Evolutionary conservation across 139 green algal genomes (phyloP).

Genomic region (Pleodorina starrii): DNA sequence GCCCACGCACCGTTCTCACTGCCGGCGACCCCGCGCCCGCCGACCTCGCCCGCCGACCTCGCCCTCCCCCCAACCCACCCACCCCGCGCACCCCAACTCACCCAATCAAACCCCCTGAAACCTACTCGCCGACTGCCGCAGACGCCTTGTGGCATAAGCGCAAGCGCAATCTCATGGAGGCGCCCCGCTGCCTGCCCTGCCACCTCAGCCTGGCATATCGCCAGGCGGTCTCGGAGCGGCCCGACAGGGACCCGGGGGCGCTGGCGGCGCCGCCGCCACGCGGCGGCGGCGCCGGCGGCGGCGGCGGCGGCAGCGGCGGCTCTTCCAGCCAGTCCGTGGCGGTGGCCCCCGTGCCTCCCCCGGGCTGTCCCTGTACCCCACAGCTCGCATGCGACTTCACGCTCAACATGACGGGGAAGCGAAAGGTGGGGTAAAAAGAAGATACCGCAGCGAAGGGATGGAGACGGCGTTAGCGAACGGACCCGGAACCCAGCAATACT

Average conservation of each 20-base stretch:
- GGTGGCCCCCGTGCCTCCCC: background rate
- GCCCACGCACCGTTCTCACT: too few species aligned
- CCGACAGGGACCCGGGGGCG: background rate
- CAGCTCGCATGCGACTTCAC: constrained; percentile 38
- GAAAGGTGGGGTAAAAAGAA: background rate
- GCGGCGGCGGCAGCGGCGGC: background rate
- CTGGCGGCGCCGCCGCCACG: background rate
- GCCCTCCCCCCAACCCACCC: too few species aligned
- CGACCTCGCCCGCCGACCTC: background rate
- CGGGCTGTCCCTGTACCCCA: constrained; percentile 36
- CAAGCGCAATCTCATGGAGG: constrained; percentile 30
- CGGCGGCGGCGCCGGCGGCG: background rate
- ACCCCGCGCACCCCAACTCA: too few species aligned
- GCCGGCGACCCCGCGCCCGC: background rate
- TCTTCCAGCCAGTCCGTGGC: too few species aligned
- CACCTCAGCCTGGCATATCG: background rate
- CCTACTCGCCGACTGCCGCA: too few species aligned
- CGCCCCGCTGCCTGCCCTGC: constrained; percentile 37
- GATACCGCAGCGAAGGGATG: too few species aligned
- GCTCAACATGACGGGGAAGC: constrained; percentile 30
- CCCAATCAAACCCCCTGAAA: background rate
- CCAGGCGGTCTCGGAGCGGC: background rate
- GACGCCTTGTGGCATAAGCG: constrained; percentile 42
- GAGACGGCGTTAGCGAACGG: too few species aligned
- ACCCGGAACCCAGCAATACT: too few species aligned